Base-by-base conservation (phyloP, 768 basidiomycete species). In the Psilocybe cyanescens region DNA sequence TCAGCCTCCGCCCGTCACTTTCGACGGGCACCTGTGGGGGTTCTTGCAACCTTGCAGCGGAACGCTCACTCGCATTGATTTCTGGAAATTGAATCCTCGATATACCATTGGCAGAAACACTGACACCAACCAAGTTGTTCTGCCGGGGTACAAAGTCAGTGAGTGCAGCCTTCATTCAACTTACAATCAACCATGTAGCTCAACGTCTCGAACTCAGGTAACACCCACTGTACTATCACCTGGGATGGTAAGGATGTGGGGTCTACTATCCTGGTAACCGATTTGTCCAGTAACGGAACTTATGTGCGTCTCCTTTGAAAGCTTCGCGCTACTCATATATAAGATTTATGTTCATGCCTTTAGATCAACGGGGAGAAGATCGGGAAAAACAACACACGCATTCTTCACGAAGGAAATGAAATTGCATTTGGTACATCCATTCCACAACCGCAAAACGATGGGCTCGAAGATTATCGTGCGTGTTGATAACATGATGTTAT, bases 351-450 rank as follows among this genome's bases (percentile, higher is more conserved):
- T 35, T 44, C 14, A 46, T 37, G 12, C 17, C 51, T 58, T 57
- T 65, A 92, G 91, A 86, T 92, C 67, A 92, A 91, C 66, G 85
- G 85, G 31, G 73, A 73, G 44, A 86, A 84, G 72, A 81, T 96
- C 57, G 87, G 84, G 39, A 86, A 81, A 66, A 79, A 79, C 44
- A 74, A 78, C 8, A 78, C 81, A 57, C 76, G 82, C 39, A 76
- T 92, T 47, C 76, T 96, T 52, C 81, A 80, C 11, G 87, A 92
- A 62, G 95, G 95, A 6, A 92, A 92, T 70, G 94, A 95, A 74
- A 83, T 99, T 67, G 88, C 91, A 7, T 91, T 99, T 65, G 96
- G 96, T 7, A 84, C 84, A 11, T 76, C 73, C 11, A 67, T 71
- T 16, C 79, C 80, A 28, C 86, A 83, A 67, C 73, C 70, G 50